These are phyloP conservation scores for Mortierella sp. DNA, from an alignment of 371 early-diverging fungal species.

Conservation along the genomic window DNA sequence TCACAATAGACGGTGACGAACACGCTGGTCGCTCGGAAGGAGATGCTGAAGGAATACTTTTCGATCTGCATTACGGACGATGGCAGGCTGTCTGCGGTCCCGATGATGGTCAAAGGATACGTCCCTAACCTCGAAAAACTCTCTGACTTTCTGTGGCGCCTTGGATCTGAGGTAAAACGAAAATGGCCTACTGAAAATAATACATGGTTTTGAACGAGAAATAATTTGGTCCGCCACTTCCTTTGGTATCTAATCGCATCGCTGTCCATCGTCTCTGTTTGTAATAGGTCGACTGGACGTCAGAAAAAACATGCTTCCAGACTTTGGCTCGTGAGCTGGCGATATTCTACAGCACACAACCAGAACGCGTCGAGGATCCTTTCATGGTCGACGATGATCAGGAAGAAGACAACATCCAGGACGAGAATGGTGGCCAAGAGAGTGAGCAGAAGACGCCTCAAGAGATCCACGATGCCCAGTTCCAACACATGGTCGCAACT, in stretches of 20 bases:
- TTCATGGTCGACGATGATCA: constrained; percentile 16
- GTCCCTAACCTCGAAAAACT: constrained; percentile 86
- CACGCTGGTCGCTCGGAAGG: constrained; percentile 67
- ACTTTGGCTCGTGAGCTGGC: constrained; percentile 80
- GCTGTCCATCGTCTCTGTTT: too few species aligned
- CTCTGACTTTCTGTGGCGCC: constrained; percentile 83
- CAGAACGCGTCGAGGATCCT: constrained; percentile 51
- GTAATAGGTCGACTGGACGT: constrained; percentile 85
- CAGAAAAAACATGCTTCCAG: constrained; percentile 86
- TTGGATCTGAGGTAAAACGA: constrained; percentile 77
- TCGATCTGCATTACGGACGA: constrained; percentile 73
- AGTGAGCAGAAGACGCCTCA: constrained; percentile 38
- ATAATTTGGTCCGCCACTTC: neutral
- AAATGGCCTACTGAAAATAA: neutral
- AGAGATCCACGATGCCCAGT: constrained; percentile 36
- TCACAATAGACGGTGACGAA: constrained; percentile 65
- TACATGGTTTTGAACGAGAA: neutral
- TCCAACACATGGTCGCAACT: constrained; percentile 46
- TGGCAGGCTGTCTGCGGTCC: constrained; percentile 77
- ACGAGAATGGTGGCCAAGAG: constrained; percentile 22
- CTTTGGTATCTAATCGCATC: neutral
- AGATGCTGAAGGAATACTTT: constrained; percentile 92
- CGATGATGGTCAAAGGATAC: constrained; percentile 84
- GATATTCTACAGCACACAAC: constrained; percentile 81
- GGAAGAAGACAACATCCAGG: constrained; percentile 8